phyloP scores from a whole-genome alignment of 345 rosid genomes.

The Bruguiera gymnorhiza region DNA sequence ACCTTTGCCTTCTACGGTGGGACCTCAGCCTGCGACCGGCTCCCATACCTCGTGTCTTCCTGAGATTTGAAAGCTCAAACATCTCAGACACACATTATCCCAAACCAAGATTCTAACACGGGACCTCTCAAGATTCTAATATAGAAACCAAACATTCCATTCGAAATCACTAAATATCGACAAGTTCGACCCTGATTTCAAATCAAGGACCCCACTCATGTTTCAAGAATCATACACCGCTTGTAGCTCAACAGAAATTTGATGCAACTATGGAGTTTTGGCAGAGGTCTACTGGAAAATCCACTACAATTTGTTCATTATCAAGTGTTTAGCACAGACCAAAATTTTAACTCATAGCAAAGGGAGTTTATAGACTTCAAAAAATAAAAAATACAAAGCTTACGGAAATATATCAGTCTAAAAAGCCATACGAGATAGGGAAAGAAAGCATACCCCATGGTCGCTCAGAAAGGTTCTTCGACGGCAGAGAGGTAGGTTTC shows the following conservation, averaged over 20 bases:
- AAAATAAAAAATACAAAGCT: neutral
- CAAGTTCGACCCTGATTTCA: too few species aligned
- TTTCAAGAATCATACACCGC: too few species aligned
- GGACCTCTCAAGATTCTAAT: too few species aligned
- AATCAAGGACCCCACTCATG: too few species aligned
- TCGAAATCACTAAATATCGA: too few species aligned
- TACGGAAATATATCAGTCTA: neutral
- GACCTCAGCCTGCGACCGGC: slow-evolving; percentile 70
- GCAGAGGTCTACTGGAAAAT: too few species aligned
- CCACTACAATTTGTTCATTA: too few species aligned
- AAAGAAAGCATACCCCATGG: slow-evolving; percentile 16
- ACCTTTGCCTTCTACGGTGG: slow-evolving; percentile 71
- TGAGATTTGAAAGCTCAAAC: neutral
- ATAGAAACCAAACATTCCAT: too few species aligned
- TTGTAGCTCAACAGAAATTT: too few species aligned
- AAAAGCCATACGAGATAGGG: neutral
- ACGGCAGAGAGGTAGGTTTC: neutral
- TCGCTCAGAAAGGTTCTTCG: neutral
- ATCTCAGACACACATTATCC: too few species aligned
- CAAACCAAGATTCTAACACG: too few species aligned
- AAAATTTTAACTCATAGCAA: neutral
- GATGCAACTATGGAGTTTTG: too few species aligned
- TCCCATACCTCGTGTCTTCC: slow-evolving; percentile 73
- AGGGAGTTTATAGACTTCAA: neutral
- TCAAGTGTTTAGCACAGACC: neutral